These are phyloP conservation scores for Pontederia crassipes DNA, from an alignment of 176 grass and related monocot species.

Conservation along the genomic window DNA sequence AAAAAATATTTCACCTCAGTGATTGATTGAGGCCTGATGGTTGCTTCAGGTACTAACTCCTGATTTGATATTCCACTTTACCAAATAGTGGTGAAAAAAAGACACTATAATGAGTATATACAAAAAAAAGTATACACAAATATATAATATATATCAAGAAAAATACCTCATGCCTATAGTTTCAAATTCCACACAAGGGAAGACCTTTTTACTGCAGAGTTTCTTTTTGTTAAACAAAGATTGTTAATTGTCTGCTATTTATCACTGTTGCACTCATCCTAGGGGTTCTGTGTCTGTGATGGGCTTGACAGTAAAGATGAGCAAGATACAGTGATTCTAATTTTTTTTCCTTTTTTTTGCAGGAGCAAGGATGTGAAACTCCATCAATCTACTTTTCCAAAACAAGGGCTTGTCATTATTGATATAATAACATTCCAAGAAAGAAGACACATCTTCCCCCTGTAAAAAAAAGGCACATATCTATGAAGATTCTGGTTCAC, in stretches of 20 bases:
- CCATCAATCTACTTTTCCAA: slow-evolving; percentile 1
- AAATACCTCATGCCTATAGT: no score
- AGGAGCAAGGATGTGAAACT: background rate
- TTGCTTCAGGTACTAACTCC: background rate
- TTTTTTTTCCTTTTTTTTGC: no score
- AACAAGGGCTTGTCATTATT: slow-evolving; percentile 12
- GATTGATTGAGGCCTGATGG: slow-evolving; percentile 15
- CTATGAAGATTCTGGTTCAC: no score
- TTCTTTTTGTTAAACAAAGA: no score
- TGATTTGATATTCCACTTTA: background rate
- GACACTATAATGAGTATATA: background rate
- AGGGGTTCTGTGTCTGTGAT: background rate
- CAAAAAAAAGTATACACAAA: no score
- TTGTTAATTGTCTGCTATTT: no score
- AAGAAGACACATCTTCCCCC: slow-evolving; percentile 1
- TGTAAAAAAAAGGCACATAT: slow-evolving; percentile 12
- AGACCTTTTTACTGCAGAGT: no score
- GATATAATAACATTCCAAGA: slow-evolving; percentile 14
- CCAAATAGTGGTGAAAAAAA: background rate
- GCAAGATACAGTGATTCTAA: no score
- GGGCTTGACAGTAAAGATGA: no score
- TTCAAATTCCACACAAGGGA: no score
- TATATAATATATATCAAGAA: no score
- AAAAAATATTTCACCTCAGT: background rate
- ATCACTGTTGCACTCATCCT: background rate